Evolutionary conservation across 2,329 filamentous ascomycete species (phyloP).

Genomic region (Helminthosporium solani): DNA sequence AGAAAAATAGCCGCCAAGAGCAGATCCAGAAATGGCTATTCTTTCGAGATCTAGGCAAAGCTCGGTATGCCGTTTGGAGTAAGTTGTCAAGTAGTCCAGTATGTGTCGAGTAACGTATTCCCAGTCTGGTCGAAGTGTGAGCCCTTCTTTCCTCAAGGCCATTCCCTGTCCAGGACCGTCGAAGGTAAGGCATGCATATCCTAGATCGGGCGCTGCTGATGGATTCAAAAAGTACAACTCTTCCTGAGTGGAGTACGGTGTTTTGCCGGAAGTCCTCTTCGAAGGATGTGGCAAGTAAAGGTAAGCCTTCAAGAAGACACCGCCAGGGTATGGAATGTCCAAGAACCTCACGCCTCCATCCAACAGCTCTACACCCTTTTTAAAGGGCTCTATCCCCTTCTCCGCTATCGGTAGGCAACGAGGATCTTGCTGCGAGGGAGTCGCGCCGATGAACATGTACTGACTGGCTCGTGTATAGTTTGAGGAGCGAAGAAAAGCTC

Average conservation of each 20-base stretch:
- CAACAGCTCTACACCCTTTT: not conserved
- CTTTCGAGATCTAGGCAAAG: slow-evolving; percentile 40
- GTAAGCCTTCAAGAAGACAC: slow-evolving; percentile 1
- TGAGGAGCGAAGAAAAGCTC: slow-evolving; percentile 43
- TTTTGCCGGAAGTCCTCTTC: not conserved
- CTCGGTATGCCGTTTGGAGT: not conserved
- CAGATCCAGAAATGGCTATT: slow-evolving; percentile 43
- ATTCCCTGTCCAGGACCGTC: slow-evolving; percentile 52
- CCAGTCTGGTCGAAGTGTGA: slow-evolving; percentile 23
- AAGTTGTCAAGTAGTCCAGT: slow-evolving; percentile 17
- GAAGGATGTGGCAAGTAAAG: slow-evolving; percentile 1
- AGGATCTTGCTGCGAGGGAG: not conserved
- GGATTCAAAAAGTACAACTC: slow-evolving; percentile 43
- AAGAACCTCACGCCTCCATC: not conserved
- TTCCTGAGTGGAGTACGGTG: slow-evolving; percentile 9
- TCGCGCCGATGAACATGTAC: not conserved
- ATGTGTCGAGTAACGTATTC: slow-evolving; percentile 26
- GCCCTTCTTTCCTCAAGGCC: slow-evolving; percentile 22
- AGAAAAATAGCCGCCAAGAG: slow-evolving; percentile 51
- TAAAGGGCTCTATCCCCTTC: not conserved
- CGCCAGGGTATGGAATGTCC: slow-evolving; percentile 1
- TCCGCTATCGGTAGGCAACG: not conserved
- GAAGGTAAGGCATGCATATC: slow-evolving; percentile 49
- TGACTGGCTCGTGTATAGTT: slow-evolving; percentile 4
- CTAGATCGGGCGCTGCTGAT: slow-evolving; percentile 29